Percentiles rank a stretch among this genome's conserved stretches.
phyloP scores from a whole-genome alignment of 2,329 filamentous ascomycete species.

The Pezicula rhizophila region DNA sequence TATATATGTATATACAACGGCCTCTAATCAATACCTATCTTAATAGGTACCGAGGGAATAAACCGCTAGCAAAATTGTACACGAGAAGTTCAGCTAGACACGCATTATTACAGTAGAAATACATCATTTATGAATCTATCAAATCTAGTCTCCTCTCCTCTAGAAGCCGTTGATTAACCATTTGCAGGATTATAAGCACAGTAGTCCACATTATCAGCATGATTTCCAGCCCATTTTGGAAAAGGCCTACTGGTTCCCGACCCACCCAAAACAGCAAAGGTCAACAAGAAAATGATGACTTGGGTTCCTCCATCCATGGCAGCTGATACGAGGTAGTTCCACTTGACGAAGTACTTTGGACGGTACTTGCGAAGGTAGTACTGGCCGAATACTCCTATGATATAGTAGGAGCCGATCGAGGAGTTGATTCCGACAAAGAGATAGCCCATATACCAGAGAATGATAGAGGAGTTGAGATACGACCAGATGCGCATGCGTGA shows the following conservation, averaged over 20 bases:
- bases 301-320: conserved; percentile 32
- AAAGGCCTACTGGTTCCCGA: conserved; percentile 20
- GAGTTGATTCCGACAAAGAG: conserved; percentile 38
- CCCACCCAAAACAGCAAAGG: conserved; percentile 34
- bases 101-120: too few relatives aligned
- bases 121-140: too few relatives aligned
- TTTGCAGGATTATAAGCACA: not conserved
- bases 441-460: conserved; percentile 36
- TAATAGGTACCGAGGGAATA: too few relatives aligned
- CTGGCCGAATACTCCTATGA: conserved; percentile 30
- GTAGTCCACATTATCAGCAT: not conserved
- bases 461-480: conserved; percentile 36
- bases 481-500: conserved; percentile 16
- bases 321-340: conserved; percentile 32
- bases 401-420: conserved; percentile 29
- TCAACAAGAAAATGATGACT: conserved; percentile 32
- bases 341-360: conserved; percentile 26
- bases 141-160: too few relatives aligned
- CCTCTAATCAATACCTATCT: too few relatives aligned
- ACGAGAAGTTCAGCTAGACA: too few relatives aligned
- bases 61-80: too few relatives aligned
- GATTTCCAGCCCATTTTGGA: not conserved
- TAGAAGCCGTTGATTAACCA: not conserved
- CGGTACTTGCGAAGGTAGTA: conserved; percentile 30
- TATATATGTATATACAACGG: too few relatives aligned